phyloP scores from a whole-genome alignment of 2,329 filamentous ascomycete genomes.

The Beauveria sp. region DNA sequence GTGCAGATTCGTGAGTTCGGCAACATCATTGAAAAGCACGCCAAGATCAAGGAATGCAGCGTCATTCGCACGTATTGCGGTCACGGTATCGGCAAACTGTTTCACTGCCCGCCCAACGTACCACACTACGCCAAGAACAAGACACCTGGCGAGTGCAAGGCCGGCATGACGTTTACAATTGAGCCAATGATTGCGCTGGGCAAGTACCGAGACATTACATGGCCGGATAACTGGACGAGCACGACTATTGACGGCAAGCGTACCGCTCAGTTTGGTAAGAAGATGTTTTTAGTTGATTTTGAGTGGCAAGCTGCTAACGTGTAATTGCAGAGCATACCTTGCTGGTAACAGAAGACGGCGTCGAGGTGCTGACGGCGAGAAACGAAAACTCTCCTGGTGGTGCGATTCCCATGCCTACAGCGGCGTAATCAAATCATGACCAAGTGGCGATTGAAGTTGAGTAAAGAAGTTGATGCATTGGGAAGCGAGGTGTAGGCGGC shows the following conservation, averaged over 20 bases:
- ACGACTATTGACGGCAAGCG: conserved; percentile 81
- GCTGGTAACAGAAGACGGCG: conserved; percentile 73
- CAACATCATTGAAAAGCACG: conserved; percentile 90
- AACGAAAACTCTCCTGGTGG: conserved; percentile 68
- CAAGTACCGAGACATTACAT: conserved; percentile 85
- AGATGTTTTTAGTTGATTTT: neutral
- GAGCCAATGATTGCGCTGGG: conserved; percentile 97
- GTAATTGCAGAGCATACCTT: conserved; percentile 62
- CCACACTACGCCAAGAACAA: conserved; percentile 99
- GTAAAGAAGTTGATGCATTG: conserved; percentile 1
- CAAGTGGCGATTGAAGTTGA: neutral
- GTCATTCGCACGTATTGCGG: conserved; percentile 96
- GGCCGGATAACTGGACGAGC: conserved; percentile 99
- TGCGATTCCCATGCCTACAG: conserved; percentile 49
- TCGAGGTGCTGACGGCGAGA: conserved; percentile 73
- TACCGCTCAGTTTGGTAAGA: conserved; percentile 85
- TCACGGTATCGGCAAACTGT: conserved; percentile 87
- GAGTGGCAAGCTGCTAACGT: conserved; percentile 16
- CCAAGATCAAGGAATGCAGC: conserved; percentile 76
- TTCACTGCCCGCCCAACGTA: conserved; percentile 89
- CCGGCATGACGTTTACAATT: conserved; percentile 97
- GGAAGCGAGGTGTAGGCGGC: conserved; percentile 10
- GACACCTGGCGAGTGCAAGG: conserved; percentile 86
- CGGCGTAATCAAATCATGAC: conserved; percentile 14
- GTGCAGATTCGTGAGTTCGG: conserved; percentile 89